Evolutionary conservation across 305 asterid genomes (phyloP), one percentile per base, ranked within the genome.

Genomic region (Ajuga reptans): DNA sequence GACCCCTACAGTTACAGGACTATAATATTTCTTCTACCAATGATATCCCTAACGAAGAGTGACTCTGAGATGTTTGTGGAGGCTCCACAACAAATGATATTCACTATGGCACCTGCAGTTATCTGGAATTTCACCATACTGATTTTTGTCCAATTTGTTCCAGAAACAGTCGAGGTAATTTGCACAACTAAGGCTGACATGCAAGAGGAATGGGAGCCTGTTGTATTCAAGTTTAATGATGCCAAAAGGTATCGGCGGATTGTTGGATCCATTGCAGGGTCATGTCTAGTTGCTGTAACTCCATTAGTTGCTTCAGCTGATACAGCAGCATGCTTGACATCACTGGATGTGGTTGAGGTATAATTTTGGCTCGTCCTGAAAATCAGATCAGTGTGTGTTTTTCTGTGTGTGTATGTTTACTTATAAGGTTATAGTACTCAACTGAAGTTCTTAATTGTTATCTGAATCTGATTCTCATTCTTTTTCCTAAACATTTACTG

Each of bases 201-300:
- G 61, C 81, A 76, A 76, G 80, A 84, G 65, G 83, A 82, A 77
- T 90, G 90, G 94, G 96, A 93, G 75, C 75, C 89, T 41, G 58
- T 85, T 55, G 14, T 89, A 74, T 85, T 86, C 79, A 82, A 81
- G 74, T 83, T 93, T 79, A 90, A 80, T 43, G 89, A 89, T 72
- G 86, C 86, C 60, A 83, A 83, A 86, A 81, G 96, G 78, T 87
- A 83, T 65, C 78, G 97, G 63, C 72, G 84, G 70, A 85, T 84
- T 54, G 90, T 93, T 83, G 99, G 97, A 76, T 87, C 97, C 50
- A 83, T 92, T 54, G 90, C 86, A 1, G 86, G 90, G 64, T 90
- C 97, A 57, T 93, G 99, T 80, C 74, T 90, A 54, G 74, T 75
- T 68, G 79, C 97, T 68, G 92, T 85, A 24, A 86, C 96, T 74